Base-by-base conservation (phyloP, 2,329 filamentous ascomycete species). In the Rhexocercosporidium sp. region DNA sequence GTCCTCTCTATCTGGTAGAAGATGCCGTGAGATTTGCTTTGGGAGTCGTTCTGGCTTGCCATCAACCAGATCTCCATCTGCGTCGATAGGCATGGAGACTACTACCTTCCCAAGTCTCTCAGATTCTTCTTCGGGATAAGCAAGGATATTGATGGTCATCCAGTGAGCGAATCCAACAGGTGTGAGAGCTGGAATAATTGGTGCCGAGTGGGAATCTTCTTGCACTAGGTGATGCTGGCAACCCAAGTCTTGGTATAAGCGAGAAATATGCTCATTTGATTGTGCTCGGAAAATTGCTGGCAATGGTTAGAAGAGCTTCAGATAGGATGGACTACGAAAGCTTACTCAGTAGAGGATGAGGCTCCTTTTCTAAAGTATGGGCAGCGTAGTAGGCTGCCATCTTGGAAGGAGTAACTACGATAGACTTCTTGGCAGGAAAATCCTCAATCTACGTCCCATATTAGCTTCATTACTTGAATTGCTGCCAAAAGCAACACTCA, bases 381-480 rank as follows among this genome's bases (percentile, higher is more conserved):
- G 87, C 85, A 18, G 86, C 82, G 75, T 96, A 96, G 72, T 94
- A 92, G 57, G 85, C 83, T 16, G 87, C 84, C 82, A 97, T 86
- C 79, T 96, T 96, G 5, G 87, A 81, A 0, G 93, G 93, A 0
- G 90, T 87, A 41, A 97, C 84, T 49, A 96, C 91, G 18, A 95
- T 81, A 39, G 86, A 90, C 59, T 85, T 85, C 69, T 85, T 86
- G 0, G 91, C 90, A 56, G 88, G 82, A 75, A 90, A 91, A 70
- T 92, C 86, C 65, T 91, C 87, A 71, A 92, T 89, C 88, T 91
- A 64, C 37, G 9, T 34, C 18, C 37, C 41, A 62, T 44, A n/a
- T 68, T 72, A 73, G 66, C 51, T 69, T 31, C 14, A 49, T 7
- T 25, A 4, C 41, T 37, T 34, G 16, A 5, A 27, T 4, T 37